A percentile compares a stretch with the other conserved stretches of the same genome.
These are phyloP conservation scores for Arthroderma uncinatum DNA, from an alignment of 2,329 filamentous ascomycete genomes.

Conservation along the genomic window DNA sequence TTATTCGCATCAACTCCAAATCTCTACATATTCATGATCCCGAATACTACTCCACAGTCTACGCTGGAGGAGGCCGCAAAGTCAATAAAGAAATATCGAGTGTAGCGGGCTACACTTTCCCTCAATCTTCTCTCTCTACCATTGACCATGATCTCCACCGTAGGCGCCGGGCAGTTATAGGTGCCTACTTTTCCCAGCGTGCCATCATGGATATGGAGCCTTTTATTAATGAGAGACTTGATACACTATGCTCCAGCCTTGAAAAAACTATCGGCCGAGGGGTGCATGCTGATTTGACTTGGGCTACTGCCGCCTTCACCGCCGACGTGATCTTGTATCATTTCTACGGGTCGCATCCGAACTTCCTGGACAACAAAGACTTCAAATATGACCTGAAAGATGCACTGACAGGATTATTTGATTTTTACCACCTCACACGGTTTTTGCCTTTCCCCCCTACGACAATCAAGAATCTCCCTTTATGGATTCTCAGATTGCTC, in stretches of 20 bases:
- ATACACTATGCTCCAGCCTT: slow-evolving; percentile 10
- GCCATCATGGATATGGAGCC: slow-evolving; percentile 14
- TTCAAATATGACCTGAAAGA: not conserved
- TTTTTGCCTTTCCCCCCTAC: not conserved
- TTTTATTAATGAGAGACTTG: slow-evolving; percentile 12
- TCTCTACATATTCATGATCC: slow-evolving; percentile 16
- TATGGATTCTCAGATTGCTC: too few relatives aligned
- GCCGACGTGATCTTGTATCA: not conserved
- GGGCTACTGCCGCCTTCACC: not conserved
- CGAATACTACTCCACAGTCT: slow-evolving; percentile 14
- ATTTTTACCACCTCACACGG: not conserved
- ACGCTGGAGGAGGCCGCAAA: slow-evolving; percentile 9
- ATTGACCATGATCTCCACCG: slow-evolving; percentile 18
- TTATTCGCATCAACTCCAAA: slow-evolving; percentile 18
- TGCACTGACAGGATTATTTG: not conserved
- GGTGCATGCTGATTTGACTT: not conserved
- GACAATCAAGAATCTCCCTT: too few relatives aligned
- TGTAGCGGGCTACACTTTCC: slow-evolving; percentile 11
- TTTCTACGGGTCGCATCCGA: not conserved
- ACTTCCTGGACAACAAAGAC: not conserved
- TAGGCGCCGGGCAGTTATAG: slow-evolving; percentile 16
- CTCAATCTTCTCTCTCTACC: slow-evolving; percentile 21
- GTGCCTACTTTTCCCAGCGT: slow-evolving; percentile 17
- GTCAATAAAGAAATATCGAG: slow-evolving; percentile 16
- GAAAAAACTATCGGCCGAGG: not conserved